A percentile compares a stretch with the other conserved stretches of the same genome.
phyloP scores from a whole-genome alignment of 345 rosid species.

The Corchorus olitorius region DNA sequence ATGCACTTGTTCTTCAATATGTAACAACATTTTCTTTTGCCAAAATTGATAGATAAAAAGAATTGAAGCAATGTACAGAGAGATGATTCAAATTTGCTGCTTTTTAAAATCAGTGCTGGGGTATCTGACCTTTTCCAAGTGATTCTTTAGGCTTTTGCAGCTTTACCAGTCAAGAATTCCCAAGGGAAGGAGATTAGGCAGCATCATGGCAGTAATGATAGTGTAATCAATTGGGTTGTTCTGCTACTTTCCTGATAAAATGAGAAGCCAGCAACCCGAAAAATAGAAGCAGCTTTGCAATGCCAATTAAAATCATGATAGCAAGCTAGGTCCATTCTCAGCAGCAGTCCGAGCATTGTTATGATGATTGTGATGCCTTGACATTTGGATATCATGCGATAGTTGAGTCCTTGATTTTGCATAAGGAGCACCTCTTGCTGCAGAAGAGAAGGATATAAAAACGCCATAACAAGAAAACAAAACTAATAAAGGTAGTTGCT shows the following conservation, averaged over 20 bases:
- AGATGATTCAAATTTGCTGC: not conserved
- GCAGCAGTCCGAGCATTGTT: conserved; percentile 76
- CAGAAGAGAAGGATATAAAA: conserved; percentile 22
- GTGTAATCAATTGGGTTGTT: not conserved
- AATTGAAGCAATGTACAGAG: conserved; percentile 30
- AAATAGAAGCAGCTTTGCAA: conserved; percentile 11
- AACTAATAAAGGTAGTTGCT: not conserved
- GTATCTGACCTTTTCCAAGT: conserved; percentile 10
- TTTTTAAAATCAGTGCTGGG: not conserved
- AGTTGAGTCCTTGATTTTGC: conserved; percentile 89
- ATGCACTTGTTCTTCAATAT: conserved; percentile 2
- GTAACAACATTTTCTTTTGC: conserved; percentile 20
- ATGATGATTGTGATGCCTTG: conserved; percentile 65
- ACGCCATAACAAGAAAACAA: not conserved
- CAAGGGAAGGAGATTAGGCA: not conserved
- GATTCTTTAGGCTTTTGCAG: conserved; percentile 14
- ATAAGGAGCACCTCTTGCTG: conserved; percentile 98
- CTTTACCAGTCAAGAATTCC: conserved; percentile 1
- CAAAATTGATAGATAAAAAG: conserved; percentile 15
- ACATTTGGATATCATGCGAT: conserved; percentile 82
- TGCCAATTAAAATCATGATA: conserved; percentile 45
- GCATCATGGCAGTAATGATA: not conserved
- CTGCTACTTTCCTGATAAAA: not conserved
- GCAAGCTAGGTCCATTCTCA: conserved; percentile 74
- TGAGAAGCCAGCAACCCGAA: conserved; percentile 14